Evolutionary conservation across 2,329 filamentous ascomycete genomes (phyloP), one percentile per base, ranked within the genome.

Genomic region (Plectosphaerella cucumerina): DNA sequence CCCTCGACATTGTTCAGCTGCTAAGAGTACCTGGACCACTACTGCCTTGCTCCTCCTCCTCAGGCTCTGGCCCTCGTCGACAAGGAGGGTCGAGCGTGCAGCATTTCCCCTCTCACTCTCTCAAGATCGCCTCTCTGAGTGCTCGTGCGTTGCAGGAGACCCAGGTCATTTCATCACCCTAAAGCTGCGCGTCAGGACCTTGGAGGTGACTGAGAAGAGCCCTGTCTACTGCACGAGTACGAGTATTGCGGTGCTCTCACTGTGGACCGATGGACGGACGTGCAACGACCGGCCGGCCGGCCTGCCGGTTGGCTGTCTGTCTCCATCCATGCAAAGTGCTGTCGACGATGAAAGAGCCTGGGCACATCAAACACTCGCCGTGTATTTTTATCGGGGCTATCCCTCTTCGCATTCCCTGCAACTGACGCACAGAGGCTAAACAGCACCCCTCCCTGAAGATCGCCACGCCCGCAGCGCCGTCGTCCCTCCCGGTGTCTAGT

Each of bases 381-480:
- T 50, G 49, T 48, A 52, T 48, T 51, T 52, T 50, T 56, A 56
- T 56, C 54, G 52, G 50, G 46, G 46, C 48, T 45, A 56, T 49
- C 50, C 50, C 48, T 50, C 54, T 54, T 56, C 48, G 42, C 54
- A 49, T 18, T 39, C 34, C 54, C 31, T 47, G 34, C 42, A 52
- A 50, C 50, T 52, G 52, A 54, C 54, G 54, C 54, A 56, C 54
- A 50, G 54, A 52, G 26, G 39, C 45, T 49, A 44, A 35, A 8
- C 48, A 6, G 10, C 37, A 49, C 49, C 52, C 49, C 48, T 49
- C 47, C 50, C 35, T 46, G 49, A 43, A 46, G 55, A 56, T 56
- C 55, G 51, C 54, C 52, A 57, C 55, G 46, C 55, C 54, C 50
- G 53, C 53, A 42, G 37, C 44, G 53, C 52, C 51, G 44, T 46